Base-by-base conservation (phyloP, 495 filamentous ascomycete genomes). In the Daldinia bambusicola region DNA sequence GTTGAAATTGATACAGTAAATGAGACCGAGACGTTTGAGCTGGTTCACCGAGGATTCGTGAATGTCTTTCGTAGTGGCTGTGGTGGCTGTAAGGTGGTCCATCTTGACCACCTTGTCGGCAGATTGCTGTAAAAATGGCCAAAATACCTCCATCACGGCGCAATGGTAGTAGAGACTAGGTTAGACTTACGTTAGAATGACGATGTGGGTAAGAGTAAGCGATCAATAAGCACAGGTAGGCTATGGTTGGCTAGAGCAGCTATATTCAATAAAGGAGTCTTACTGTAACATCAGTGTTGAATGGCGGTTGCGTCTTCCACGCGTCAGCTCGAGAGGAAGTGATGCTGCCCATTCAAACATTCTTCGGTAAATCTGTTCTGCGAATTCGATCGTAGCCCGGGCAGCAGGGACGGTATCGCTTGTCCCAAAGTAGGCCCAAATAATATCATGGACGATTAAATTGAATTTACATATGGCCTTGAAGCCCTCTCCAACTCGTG, bases 151-250 rank as follows among this genome's bases (percentile, higher is more conserved):
- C 63, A 72, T 67, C 8, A 77, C 65, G 10, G 66, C 62, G 10
- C 69, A 66, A 55, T 77, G 75, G 37, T 61, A 68, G n/a, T 71
- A 75, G 6, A 77, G 69, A 45, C 75, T 77, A 67, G 22, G 22
- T 4, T 38, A 14, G 55, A 41, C 9, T 34, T 1, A 30, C 18
- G 63, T 72, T 61, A 69, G 69, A 40, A 55, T 12, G 20, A 66
- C 50, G 43, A 45, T 18, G 10, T 14, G 20, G 18, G 45, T 0
- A 30, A 9, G 34, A 37, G n/a, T 20, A 0, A 30, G 16, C 1
- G 20, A 62, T 53, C 4, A 16, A 61, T 30, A 43, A 61, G 14
- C 22, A 12, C 20, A 20, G 14, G 7, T 26, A 55, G 30, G 22
- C 18, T 2, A n/a, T 0, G 18, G 5, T 9, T 12, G 34, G 52